Conservation (phyloP, 1,284 basidiomycete genomes). For the Inonotus obliquus region DNA sequence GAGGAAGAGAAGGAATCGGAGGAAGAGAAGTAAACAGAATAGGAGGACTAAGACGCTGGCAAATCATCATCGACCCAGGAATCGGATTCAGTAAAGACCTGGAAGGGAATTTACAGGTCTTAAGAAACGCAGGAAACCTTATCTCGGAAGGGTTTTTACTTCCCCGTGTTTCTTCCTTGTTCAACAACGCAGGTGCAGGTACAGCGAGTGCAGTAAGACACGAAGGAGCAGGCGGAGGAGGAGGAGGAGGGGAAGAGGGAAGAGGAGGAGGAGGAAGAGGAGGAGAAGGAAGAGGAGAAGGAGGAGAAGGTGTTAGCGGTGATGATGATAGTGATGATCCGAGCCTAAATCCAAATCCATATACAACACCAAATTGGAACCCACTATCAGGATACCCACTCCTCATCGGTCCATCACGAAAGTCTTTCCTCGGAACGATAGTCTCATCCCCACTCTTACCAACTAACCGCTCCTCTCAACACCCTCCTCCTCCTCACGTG, state of each 20-base stretch:
- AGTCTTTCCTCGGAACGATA: conserved; percentile 76
- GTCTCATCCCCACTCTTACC: conserved; percentile 33
- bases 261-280: not conserved
- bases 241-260: too few species aligned
- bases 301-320: too few species aligned
- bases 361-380: conserved; percentile 33
- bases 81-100: conserved; percentile 92
- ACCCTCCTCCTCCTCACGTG: conserved; percentile 30
- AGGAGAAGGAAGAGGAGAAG: too few species aligned
- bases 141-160: conserved; percentile 35
- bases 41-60: conserved; percentile 84
- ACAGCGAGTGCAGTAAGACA: not conserved
- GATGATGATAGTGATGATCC: too few species aligned
- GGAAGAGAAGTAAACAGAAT: too few species aligned
- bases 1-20: conserved; percentile 35
- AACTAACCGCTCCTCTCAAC: too few species aligned
- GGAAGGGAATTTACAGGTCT: conserved; percentile 69
- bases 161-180: not conserved
- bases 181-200: not conserved
- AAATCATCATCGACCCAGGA: conserved; percentile 90
- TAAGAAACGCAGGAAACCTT: conserved; percentile 50
- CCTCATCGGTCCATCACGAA: conserved; percentile 78
- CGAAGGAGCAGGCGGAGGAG: too few species aligned
- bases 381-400: conserved; percentile 62
- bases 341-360: not conserved